Base-by-base conservation (phyloP, 2,329 filamentous ascomycete species). In the Neophaeococcomyces aloes region DNA sequence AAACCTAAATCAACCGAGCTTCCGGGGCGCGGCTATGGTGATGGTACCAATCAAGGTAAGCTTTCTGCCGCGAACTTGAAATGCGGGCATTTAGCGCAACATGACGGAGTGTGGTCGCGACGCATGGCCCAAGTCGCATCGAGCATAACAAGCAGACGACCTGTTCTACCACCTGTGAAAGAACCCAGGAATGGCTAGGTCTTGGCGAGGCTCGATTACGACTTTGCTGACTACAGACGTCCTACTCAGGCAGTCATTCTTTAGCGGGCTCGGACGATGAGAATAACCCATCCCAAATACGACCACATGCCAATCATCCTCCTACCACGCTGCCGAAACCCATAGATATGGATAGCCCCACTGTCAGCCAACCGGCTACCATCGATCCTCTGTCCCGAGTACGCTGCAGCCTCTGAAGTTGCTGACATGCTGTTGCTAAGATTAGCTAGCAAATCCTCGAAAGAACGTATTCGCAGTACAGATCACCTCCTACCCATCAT, bases 341-440 rank as follows among this genome's bases (percentile, higher is more conserved):
- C 21, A 42, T 42, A n/a, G 29, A 39, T n/a, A 42, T 42, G 39
- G 39, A 42, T n/a, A 29, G 7, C 15, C 19, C 39, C 14, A 17
- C 21, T n/a, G 39, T 19, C 23, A 31, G 35, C 14, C 35, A 34
- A 25, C 21, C 30, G 7, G n/a, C 39, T 19, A 17, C 29, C 8
- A 42, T 48, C 23, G 46, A 48, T 23, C 46, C 46, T 32, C 21
- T 48, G 29, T 46, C 42, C 34, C 42, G 43, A 38, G 46, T 48
- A 37, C 31, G 46, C 32, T 14, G 31, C n/a, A 35, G 19, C 17
- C 15, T 14, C 27, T 11, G 8, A 10, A 25, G 11, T 18, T 23
- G 15, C 13, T 10, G 7, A 15, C 7, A 29, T n/a, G 23, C 6
- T 19, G 11, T 38, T 36, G 18, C 42, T 44, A 36, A 44, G 10